Evolutionary conservation across 1,139 yeast genomes (phyloP).

Genomic region (Taphrina communis): DNA sequence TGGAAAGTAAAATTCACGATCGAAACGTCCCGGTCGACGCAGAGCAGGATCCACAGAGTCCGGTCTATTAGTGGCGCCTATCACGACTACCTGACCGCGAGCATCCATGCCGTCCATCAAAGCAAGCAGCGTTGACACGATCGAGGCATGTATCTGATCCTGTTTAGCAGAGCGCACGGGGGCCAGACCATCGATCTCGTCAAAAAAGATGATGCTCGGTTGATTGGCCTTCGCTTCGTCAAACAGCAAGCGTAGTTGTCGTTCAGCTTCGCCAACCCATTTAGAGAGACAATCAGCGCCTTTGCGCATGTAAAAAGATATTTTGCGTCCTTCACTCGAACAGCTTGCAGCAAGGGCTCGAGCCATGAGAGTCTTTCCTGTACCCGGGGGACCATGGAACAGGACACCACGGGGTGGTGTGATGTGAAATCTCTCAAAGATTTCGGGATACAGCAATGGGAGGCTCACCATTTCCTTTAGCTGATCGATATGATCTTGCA

Average conservation of each 20-base stretch:
- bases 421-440: slow-evolving; percentile 84
- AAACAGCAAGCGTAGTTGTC: slow-evolving; percentile 84
- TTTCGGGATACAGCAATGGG: slow-evolving; percentile 91
- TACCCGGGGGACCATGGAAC: slow-evolving; percentile 99
- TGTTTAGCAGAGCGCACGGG: slow-evolving; percentile 97
- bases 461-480: slow-evolving; percentile 96
- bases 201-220: slow-evolving; percentile 93
- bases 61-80: slow-evolving; percentile 98
- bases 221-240: slow-evolving; percentile 97
- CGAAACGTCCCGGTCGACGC: slow-evolving; percentile 96
- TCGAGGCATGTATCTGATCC: slow-evolving; percentile 97
- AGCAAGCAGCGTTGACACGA: slow-evolving; percentile 90
- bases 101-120: slow-evolving; percentile 99
- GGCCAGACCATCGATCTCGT: slow-evolving; percentile 97
- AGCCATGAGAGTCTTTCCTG: slow-evolving; percentile 98
- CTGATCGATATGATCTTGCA: slow-evolving; percentile 83
- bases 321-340: slow-evolving; percentile 76
- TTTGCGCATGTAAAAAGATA: slow-evolving; percentile 96
- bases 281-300: slow-evolving; percentile 97
- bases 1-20: slow-evolving; percentile 94
- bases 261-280: slow-evolving; percentile 99
- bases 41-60: slow-evolving; percentile 97
- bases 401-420: slow-evolving; percentile 98
- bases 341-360: slow-evolving; percentile 96
- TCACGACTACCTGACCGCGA: slow-evolving; percentile 93